Evolutionary conservation across 106 monocot genomes (phyloP).

Genomic region (Chionographis japonica): DNA sequence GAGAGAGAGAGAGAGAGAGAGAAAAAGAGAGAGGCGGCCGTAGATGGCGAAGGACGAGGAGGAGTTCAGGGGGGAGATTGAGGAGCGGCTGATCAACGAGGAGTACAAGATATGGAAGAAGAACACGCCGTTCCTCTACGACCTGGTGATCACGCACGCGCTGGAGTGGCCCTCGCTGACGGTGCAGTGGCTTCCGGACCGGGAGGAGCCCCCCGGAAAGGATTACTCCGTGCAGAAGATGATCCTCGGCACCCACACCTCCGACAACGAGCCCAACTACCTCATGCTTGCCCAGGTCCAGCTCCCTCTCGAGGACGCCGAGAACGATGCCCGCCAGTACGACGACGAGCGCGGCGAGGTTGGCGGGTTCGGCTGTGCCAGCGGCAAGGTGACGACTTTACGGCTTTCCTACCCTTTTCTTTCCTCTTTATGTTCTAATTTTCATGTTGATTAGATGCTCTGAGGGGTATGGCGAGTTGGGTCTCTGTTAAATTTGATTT

Average conservation of each 20-base stretch:
- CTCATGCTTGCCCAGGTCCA: conserved; percentile 97
- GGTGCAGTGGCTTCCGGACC: conserved; percentile 94
- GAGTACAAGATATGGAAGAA: conserved; percentile 99
- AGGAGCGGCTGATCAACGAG: conserved; percentile 94
- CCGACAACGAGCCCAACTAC: conserved; percentile 94
- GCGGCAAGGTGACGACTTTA: conserved; percentile 56
- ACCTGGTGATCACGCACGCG: conserved; percentile 94
- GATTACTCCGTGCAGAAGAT: conserved; percentile 94
- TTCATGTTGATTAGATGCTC: not conserved
- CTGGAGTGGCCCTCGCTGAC: conserved; percentile 98
- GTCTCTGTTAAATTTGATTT: not conserved
- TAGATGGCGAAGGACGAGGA: conserved; percentile 82
- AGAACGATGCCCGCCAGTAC: conserved; percentile 74
- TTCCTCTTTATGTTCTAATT: not conserved
- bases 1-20: too few species aligned
- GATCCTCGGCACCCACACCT: conserved; percentile 96
- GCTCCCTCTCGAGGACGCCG: conserved; percentile 95
- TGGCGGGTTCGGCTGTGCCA: conserved; percentile 75
- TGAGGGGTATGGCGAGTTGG: not conserved
- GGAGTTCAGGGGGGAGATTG: conserved; percentile 82
- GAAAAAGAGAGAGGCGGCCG: too few species aligned
- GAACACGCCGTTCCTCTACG: conserved; percentile 99
- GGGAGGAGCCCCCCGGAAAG: conserved; percentile 75
- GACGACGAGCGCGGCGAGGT: conserved; percentile 77
- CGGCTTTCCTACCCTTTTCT: not conserved